phyloP scores from a whole-genome alignment of 768 basidiomycete species.

The Leccinum disarticulatum region DNA sequence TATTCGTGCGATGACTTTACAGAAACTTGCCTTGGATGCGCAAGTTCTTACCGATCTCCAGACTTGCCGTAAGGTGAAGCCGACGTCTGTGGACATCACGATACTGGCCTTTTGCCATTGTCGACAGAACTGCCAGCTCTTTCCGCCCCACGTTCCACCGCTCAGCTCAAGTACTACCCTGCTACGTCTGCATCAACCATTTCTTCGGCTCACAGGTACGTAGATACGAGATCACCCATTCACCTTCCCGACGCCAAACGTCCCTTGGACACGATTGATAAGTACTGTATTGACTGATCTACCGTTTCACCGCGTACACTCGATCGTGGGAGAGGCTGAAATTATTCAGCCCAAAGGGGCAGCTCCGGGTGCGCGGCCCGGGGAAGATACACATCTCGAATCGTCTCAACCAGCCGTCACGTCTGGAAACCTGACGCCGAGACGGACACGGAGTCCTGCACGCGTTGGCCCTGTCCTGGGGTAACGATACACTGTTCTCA shows the following conservation, averaged over 20 bases:
- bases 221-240: neutral
- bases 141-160: neutral
- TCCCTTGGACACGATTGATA: neutral
- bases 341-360: slow-evolving; percentile 6
- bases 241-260: neutral
- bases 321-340: slow-evolving; percentile 10
- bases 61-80: neutral
- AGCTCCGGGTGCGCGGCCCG: neutral
- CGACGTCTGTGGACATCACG: neutral
- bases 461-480: slow-evolving; percentile 11
- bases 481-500: neutral
- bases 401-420: slow-evolving; percentile 13
- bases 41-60: too few relatives aligned
- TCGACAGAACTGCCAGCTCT: neutral
- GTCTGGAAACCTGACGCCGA: neutral
- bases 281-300: neutral
- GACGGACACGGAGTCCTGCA: neutral
- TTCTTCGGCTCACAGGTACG: slow-evolving; percentile 7
- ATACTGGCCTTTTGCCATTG: neutral
- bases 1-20: neutral
- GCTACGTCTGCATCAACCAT: neutral
- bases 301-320: slow-evolving; percentile 9
- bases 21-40: neutral
- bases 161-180: neutral
- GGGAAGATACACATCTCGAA: neutral